Conservation (phyloP, 2,329 filamentous ascomycete species). For the Dryadomyces quercivorus region DNA sequence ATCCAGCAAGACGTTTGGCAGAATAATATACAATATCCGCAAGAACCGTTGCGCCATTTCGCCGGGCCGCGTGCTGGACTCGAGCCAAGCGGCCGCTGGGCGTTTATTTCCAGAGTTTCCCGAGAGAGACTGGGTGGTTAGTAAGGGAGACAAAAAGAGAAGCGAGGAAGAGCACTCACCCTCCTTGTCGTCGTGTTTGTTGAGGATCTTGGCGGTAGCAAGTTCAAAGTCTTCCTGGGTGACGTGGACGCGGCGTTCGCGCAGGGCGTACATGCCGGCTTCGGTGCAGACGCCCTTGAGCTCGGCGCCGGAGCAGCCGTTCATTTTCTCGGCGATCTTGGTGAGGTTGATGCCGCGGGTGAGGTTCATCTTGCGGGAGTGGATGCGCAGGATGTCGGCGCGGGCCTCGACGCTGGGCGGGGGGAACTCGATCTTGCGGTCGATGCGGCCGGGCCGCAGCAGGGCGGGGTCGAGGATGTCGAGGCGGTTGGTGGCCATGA, state of each 20-base stretch:
- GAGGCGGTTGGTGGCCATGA: constrained; percentile 98
- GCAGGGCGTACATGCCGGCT: constrained; percentile 93
- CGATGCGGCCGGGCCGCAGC: constrained; percentile 90
- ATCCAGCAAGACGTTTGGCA: too few species aligned
- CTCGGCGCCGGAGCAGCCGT: constrained; percentile 93
- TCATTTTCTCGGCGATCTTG: constrained; percentile 99
- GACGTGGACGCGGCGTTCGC: constrained; percentile 91
- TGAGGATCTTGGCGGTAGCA: constrained; percentile 96
- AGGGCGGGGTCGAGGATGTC: constrained; percentile 95
- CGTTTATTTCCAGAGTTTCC: constrained; percentile 53
- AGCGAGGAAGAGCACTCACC: constrained; percentile 19
- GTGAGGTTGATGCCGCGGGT: constrained; percentile 94
- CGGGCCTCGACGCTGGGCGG: constrained; percentile 92
- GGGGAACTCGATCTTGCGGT: constrained; percentile 98
- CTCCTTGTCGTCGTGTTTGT: constrained; percentile 99
- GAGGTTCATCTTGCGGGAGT: constrained; percentile 96
- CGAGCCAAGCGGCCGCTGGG: too few species aligned
- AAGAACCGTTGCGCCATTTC: too few species aligned
- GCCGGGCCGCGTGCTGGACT: too few species aligned
- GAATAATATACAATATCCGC: too few species aligned
- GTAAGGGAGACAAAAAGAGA: not conserved
- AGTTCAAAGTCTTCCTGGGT: constrained; percentile 99
- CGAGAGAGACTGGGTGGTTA: constrained; percentile 38
- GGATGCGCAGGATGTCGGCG: constrained; percentile 94
- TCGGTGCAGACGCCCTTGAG: constrained; percentile 98